phyloP scores from a whole-genome alignment of 2,329 filamentous ascomycete species.

The Endoconidiophora laricicola region DNA sequence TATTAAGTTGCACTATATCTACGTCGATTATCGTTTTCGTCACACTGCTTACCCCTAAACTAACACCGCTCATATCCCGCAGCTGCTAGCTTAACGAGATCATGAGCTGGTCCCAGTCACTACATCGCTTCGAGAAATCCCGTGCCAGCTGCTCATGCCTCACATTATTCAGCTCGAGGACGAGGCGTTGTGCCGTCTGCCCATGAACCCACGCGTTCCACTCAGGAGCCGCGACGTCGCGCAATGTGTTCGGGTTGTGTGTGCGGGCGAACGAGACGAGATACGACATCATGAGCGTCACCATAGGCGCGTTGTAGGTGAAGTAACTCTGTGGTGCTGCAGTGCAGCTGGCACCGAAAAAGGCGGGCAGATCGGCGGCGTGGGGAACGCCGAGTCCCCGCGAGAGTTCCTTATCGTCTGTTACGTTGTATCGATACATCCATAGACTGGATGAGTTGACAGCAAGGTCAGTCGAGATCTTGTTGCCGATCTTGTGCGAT shows the following conservation, averaged over 20 bases:
- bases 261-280: constrained; percentile 31
- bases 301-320: constrained; percentile 27
- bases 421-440: constrained; percentile 34
- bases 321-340: constrained; percentile 23
- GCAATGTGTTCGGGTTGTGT: constrained; percentile 27
- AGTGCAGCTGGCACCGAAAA: constrained; percentile 27
- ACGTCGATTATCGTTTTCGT: too few species aligned
- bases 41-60: too few species aligned
- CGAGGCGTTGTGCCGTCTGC: constrained; percentile 17
- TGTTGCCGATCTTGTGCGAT: constrained; percentile 20
- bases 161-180: constrained; percentile 23
- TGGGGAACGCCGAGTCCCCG: constrained; percentile 31
- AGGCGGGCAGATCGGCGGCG: constrained; percentile 29
- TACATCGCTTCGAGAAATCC: too few species aligned
- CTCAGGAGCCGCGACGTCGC: constrained; percentile 20
- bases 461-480: constrained; percentile 16
- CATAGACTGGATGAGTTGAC: constrained; percentile 20
- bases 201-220: constrained; percentile 27
- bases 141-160: constrained; percentile 21
- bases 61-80: too few species aligned
- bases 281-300: constrained; percentile 32
- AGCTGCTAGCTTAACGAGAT: too few species aligned
- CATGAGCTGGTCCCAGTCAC: too few species aligned
- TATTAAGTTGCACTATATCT: too few species aligned
- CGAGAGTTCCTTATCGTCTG: constrained; percentile 21